phyloP scores from a whole-genome alignment of 2,329 filamentous ascomycete genomes.

The Calonectria crousiana region DNA sequence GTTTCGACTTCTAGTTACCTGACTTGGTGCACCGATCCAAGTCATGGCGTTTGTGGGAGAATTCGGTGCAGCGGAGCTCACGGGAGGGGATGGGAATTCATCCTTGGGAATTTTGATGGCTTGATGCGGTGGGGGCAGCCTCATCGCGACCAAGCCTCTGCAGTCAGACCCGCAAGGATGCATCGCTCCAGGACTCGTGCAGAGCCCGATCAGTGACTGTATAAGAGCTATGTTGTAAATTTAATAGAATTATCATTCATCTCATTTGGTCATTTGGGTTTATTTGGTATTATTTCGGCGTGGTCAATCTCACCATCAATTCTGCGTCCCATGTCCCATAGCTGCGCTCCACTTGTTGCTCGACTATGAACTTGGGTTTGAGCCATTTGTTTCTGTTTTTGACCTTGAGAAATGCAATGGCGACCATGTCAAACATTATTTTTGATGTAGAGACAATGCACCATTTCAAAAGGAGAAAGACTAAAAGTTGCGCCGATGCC shows the following conservation, averaged over 20 bases:
- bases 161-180: not conserved
- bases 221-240: not conserved
- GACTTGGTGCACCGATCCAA: not conserved
- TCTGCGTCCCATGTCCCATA: too few relatives aligned
- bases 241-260: not conserved
- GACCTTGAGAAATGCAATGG: not conserved
- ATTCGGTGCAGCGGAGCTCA: not conserved
- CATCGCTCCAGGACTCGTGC: not conserved
- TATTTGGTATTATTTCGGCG: not conserved
- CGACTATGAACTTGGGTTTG: not conserved
- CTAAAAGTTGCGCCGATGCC: not conserved
- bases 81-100: not conserved
- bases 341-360: too few relatives aligned
- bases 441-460: not conserved
- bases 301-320: not conserved
- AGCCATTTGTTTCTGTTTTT: not conserved
- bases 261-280: not conserved
- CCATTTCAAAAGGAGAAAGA: not conserved
- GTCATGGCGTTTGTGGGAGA: not conserved
- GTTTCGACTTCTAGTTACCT: not conserved
- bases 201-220: not conserved
- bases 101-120: not conserved
- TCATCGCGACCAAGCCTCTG: not conserved
- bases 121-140: not conserved
- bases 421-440: fast-evolving